phyloP scores from a whole-genome alignment of 192 early-diverging fungal genomes.

The Oehlia diaphana region DNA sequence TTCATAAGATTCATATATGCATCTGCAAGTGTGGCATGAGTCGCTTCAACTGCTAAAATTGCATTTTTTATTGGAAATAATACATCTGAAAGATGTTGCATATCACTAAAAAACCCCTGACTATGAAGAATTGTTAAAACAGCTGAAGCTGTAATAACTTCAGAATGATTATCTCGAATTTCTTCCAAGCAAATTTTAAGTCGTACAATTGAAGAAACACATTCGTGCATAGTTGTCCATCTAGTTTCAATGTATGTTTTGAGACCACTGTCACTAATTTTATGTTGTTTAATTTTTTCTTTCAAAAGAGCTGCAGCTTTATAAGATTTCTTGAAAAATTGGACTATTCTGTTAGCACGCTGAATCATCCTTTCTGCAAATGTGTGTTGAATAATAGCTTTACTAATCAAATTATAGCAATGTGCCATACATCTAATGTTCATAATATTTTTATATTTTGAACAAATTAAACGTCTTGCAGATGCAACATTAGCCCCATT shows the following conservation, averaged over 20 bases:
- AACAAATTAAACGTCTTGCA: neutral
- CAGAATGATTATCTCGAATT: neutral
- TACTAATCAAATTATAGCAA: neutral
- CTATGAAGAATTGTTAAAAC: neutral
- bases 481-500: neutral
- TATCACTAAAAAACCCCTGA: neutral
- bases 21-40: neutral
- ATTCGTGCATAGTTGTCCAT: neutral
- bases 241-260: neutral
- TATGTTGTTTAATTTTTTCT: neutral
- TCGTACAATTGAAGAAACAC: neutral
- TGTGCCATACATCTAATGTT: neutral
- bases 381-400: neutral
- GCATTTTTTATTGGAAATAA: too few species aligned
- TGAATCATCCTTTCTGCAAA: neutral
- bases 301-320: neutral
- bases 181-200: neutral
- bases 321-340: slow-evolving; percentile 1
- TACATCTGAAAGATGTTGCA: too few species aligned
- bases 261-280: neutral
- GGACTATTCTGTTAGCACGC: neutral
- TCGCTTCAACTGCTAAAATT: neutral
- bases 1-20: neutral
- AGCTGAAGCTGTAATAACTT: neutral
- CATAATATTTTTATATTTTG: slow-evolving; percentile 8